These are phyloP conservation scores for Tulasnella calospora DNA, from an alignment of 768 basidiomycete species.

Conservation along the genomic window DNA sequence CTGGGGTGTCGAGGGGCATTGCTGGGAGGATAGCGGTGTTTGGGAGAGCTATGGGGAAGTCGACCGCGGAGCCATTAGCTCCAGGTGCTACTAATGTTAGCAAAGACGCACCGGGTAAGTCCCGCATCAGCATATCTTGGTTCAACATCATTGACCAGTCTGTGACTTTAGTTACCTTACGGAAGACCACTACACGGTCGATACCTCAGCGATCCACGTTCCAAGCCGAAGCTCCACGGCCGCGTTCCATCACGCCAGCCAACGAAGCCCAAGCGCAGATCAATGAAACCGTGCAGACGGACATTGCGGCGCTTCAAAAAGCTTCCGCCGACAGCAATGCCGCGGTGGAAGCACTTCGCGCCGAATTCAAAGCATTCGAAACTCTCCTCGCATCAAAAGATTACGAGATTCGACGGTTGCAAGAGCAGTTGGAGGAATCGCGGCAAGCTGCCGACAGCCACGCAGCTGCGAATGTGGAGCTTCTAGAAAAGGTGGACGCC, in stretches of 20 bases:
- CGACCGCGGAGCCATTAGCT: neutral
- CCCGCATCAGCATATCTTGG: neutral
- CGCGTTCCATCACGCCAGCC: neutral
- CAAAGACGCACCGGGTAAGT: neutral
- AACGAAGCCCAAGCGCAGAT: neutral
- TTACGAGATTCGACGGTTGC: constrained; percentile 7
- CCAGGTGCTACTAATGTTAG: neutral
- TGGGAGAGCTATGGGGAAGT: constrained; percentile 2
- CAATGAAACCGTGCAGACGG: neutral
- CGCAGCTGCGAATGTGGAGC: constrained; percentile 12
- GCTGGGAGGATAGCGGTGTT: constrained; percentile 17
- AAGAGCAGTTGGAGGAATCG: constrained; percentile 4
- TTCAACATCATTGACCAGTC: neutral
- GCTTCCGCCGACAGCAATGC: neutral
- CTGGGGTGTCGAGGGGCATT: neutral
- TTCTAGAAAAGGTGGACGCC: neutral
- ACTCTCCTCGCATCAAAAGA: neutral
- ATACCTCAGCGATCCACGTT: neutral
- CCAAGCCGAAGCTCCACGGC: neutral
- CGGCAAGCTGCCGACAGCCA: neutral
- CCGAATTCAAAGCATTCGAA: neutral
- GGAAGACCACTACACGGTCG: neutral
- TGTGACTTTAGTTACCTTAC: neutral
- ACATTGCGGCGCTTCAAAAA: constrained; percentile 1
- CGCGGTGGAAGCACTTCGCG: neutral